phyloP scores from a whole-genome alignment of 192 early-diverging fungal species.

The Mortierella alpina region DNA sequence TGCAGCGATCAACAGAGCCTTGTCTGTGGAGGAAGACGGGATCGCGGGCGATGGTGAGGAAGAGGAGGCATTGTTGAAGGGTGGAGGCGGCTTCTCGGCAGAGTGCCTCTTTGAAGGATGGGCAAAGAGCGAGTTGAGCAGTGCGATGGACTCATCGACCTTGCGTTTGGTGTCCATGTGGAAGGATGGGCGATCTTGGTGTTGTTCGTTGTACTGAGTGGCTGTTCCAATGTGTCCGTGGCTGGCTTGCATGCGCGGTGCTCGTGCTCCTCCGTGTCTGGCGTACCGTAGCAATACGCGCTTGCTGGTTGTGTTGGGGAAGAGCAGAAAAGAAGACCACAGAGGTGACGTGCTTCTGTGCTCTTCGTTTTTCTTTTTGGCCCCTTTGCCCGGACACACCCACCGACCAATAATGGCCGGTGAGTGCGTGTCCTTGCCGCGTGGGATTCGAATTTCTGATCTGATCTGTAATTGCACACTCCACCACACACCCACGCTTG shows the following conservation, averaged over 20 bases:
- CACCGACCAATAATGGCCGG: no score
- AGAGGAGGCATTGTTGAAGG: neutral
- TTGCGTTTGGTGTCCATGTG: conserved; percentile 42
- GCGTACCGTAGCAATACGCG: no score
- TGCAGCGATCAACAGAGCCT: neutral
- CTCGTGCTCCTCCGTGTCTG: neutral
- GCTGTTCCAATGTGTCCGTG: neutral
- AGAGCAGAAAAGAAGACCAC: neutral
- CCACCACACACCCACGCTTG: neutral
- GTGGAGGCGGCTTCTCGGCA: neutral
- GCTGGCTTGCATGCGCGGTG: neutral
- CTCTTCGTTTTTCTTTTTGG: no score
- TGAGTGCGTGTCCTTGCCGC: no score
- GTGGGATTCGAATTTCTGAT: no score
- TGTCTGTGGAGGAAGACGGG: neutral
- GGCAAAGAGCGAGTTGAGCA: conserved; percentile 48
- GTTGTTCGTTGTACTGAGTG: neutral
- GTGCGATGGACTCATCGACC: conserved; percentile 40
- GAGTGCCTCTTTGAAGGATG: conserved; percentile 28
- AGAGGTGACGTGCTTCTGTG: no score
- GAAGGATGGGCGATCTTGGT: neutral
- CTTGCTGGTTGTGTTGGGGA: neutral
- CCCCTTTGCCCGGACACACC: no score
- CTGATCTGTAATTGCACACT: no score
- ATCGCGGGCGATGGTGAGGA: neutral